Conservation (phyloP, 768 basidiomycete species). For the Russula sp. region DNA sequence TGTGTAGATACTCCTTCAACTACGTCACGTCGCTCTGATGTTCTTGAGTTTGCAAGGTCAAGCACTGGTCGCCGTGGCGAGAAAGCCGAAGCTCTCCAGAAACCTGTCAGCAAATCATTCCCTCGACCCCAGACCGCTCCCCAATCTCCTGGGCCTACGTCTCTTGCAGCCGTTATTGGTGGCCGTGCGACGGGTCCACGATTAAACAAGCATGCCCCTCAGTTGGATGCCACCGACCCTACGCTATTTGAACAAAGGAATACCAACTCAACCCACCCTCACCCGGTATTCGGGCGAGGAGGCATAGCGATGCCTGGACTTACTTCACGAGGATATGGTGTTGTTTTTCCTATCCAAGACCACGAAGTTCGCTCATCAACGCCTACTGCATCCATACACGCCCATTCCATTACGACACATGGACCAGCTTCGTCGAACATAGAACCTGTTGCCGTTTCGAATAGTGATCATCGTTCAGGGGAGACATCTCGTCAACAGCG, state of each 20-base stretch:
- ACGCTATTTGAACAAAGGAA: conserved; percentile 59
- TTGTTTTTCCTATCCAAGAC: conserved; percentile 1
- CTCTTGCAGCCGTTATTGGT: conserved; percentile 77
- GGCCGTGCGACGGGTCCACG: conserved; percentile 69
- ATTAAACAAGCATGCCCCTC: conserved; percentile 64
- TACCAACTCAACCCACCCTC: conserved; percentile 42
- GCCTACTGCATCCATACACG: conserved; percentile 5
- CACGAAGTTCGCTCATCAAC: neutral
- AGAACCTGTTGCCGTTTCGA: neutral
- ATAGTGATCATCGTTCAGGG: neutral
- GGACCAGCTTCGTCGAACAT: neutral
- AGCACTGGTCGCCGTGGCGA: neutral
- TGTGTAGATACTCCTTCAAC: neutral
- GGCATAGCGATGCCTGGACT: conserved; percentile 75
- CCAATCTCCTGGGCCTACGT: conserved; percentile 42
- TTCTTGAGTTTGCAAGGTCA: neutral
- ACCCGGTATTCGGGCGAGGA: conserved; percentile 70
- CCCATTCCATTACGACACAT: conserved; percentile 9
- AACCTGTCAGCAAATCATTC: conserved; percentile 5
- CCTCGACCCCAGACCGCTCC: neutral
- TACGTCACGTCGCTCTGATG: neutral
- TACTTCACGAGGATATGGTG: conserved; percentile 26
- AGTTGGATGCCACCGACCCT: conserved; percentile 57
- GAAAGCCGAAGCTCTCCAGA: conserved; percentile 10
- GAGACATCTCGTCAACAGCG: conserved; percentile 1